These are phyloP conservation scores for Spergularia azorica DNA, from an alignment of 179 eudicot species.

Conservation along the genomic window DNA sequence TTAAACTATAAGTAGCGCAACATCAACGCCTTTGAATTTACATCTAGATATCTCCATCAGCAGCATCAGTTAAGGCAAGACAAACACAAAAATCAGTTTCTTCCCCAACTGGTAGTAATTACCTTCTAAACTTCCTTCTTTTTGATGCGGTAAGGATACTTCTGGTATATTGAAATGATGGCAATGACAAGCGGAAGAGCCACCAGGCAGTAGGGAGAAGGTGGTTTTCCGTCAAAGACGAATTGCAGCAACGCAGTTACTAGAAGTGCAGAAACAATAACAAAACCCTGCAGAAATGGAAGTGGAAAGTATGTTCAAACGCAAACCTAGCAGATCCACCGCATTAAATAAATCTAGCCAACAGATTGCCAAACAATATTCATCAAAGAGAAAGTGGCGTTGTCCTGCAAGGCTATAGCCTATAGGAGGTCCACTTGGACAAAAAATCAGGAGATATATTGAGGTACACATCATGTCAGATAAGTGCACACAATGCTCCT, in stretches of 20 bases:
- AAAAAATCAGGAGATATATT: not conserved
- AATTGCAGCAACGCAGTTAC: slow-evolving; percentile 90
- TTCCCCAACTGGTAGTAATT: slow-evolving; percentile 14
- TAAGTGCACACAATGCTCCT: not conserved
- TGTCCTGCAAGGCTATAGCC: not conserved
- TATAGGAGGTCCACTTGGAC: not conserved
- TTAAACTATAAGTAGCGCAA: not conserved
- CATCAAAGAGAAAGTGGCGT: slow-evolving; percentile 12
- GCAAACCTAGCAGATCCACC: not conserved
- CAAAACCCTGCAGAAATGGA: slow-evolving; percentile 73
- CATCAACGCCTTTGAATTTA: not conserved
- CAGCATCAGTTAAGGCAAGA: slow-evolving; percentile 13
- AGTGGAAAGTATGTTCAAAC: not conserved
- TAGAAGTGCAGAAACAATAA: slow-evolving; percentile 95
- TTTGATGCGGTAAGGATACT: slow-evolving; percentile 74
- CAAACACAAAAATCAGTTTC: slow-evolving; percentile 16
- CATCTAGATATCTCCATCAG: not conserved
- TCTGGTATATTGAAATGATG: slow-evolving; percentile 85
- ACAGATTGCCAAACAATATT: not conserved
- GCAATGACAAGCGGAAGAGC: slow-evolving; percentile 84
- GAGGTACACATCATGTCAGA: not conserved
- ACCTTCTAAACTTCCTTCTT: slow-evolving; percentile 66
- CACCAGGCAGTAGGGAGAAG: slow-evolving; percentile 81
- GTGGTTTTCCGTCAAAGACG: slow-evolving; percentile 84
- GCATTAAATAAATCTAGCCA: not conserved